Percentiles rank a stretch among this genome's conserved stretches.
Conservation (phyloP, 441 rosid genomes). For the Hura crepitans region DNA sequence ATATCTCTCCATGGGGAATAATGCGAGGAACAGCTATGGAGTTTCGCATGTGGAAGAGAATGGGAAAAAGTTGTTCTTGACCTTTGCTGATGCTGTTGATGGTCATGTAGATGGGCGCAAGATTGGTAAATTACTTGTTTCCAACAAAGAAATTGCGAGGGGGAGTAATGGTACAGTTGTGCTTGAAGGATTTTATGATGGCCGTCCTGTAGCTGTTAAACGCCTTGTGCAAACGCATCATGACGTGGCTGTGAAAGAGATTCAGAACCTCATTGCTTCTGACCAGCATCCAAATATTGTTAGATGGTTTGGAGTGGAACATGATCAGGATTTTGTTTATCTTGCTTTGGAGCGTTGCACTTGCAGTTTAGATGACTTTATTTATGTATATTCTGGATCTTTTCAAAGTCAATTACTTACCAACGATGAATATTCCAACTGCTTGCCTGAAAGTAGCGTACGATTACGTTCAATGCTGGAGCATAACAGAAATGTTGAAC, state of each 20-base stretch:
- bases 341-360: conserved; percentile 81
- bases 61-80: conserved; percentile 33
- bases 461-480: conserved; percentile 39
- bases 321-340: conserved; percentile 77
- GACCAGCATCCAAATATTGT: conserved; percentile 88
- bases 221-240: conserved; percentile 81
- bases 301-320: conserved; percentile 83
- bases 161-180: conserved; percentile 88
- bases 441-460: conserved; percentile 29
- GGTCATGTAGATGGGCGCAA: conserved; percentile 45
- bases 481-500: conserved; percentile 37
- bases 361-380: conserved; percentile 74
- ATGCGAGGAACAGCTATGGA: conserved; percentile 25
- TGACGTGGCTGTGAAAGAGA: conserved; percentile 83
- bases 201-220: conserved; percentile 79
- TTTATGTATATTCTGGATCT: conserved; percentile 44
- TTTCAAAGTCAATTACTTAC: conserved; percentile 35
- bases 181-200: conserved; percentile 73
- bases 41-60: conserved; percentile 31
- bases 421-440: conserved; percentile 30
- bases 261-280: conserved; percentile 77
- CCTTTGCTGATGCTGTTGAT: conserved; percentile 35
- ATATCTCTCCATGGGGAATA: conserved; percentile 27
- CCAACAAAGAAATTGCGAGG: conserved; percentile 69
- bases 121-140: conserved; percentile 66